These are phyloP conservation scores for Oryza australiensis DNA, from an alignment of 176 grass and related monocot species.

Conservation along the genomic window DNA sequence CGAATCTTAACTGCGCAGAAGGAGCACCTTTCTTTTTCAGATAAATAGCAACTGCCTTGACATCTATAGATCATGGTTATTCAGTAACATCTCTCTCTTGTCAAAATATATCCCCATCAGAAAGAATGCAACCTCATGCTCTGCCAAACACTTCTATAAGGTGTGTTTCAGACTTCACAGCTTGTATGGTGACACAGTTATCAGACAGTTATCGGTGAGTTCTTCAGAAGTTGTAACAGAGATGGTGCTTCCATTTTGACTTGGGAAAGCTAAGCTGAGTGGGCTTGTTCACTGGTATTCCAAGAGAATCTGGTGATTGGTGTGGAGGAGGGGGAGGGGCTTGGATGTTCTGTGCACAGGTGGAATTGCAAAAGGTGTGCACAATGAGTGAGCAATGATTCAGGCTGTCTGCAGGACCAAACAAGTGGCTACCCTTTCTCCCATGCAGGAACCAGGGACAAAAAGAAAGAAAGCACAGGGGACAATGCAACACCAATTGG, in stretches of 20 bases:
- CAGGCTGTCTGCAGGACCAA: constrained; percentile 41
- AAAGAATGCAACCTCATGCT: constrained; percentile 18
- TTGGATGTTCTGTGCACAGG: constrained; percentile 35
- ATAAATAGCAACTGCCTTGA: constrained; percentile 4
- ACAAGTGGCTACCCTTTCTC: constrained; percentile 36
- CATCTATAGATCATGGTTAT: neutral
- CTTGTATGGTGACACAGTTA: neutral
- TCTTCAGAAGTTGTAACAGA: constrained; percentile 34
- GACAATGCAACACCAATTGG: constrained; percentile 6
- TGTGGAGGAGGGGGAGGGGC: constrained; percentile 8
- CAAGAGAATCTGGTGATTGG: constrained; percentile 40
- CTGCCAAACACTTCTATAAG: neutral
- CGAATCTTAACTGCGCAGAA: constrained; percentile 32
- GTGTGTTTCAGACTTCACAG: neutral
- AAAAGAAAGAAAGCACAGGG: constrained; percentile 2
- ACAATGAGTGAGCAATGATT: constrained; percentile 45
- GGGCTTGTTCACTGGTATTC: constrained; percentile 31
- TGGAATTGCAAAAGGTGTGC: constrained; percentile 37
- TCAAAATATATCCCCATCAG: neutral
- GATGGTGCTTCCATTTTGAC: constrained; percentile 33
- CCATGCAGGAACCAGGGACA: constrained; percentile 13
- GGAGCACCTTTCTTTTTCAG: constrained; percentile 14
- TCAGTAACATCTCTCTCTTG: neutral
- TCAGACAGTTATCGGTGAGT: neutral
- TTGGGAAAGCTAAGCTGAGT: constrained; percentile 34